Base-by-base conservation (phyloP, 371 early-diverging fungal species). In the Mortierella sp. region DNA sequence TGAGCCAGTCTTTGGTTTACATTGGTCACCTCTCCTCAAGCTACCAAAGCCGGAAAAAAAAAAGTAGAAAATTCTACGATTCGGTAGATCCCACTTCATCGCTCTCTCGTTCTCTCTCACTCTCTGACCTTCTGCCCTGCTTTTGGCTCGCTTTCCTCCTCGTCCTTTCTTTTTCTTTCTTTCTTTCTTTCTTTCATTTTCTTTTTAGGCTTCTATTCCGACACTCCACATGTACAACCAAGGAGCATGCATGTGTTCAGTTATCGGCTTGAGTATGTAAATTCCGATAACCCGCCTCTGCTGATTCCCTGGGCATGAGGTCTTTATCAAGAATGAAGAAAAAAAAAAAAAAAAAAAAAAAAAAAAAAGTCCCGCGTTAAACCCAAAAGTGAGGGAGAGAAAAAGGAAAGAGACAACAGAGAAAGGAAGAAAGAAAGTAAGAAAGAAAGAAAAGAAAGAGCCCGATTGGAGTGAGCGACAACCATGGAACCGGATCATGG, bases 21-120 rank as follows among this genome's bases (percentile, higher is more conserved):
- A 1, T 26, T 23, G 25, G 23, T 67, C 45, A 53, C 67, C 16
- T 60, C 58, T 52, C 67, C 60, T 21, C 55, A 52, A 0, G 44
- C n/a, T n/a, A 61, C 67, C 1, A 51, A 9, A 23, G 60, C 60
- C 28, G 44, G 51, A 21, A 60, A 52, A 26, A 30, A 14, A 29
- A 23, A 26, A 2, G 6, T 7, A 12, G 23, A 53, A 25, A 53
- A 23, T n/a, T 12, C 4, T n/a, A 25, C n/a, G 25, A 37, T 37
- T 37, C 9, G 23, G 23, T 23, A 18, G 29, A 21, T 29, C 55
- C 29, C 30, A 57, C 57, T 28, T 57, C 30, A n/a, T n/a, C n/a
- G n/a, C n/a, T n/a, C n/a, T n/a, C n/a, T n/a, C n/a, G n/a, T n/a
- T n/a, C n/a, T n/a, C n/a, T n/a, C n/a, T n/a, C n/a, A n/a, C n/a